Base-by-base conservation (phyloP, 2,329 filamentous ascomycete species). In the Mariannaea elegans region DNA sequence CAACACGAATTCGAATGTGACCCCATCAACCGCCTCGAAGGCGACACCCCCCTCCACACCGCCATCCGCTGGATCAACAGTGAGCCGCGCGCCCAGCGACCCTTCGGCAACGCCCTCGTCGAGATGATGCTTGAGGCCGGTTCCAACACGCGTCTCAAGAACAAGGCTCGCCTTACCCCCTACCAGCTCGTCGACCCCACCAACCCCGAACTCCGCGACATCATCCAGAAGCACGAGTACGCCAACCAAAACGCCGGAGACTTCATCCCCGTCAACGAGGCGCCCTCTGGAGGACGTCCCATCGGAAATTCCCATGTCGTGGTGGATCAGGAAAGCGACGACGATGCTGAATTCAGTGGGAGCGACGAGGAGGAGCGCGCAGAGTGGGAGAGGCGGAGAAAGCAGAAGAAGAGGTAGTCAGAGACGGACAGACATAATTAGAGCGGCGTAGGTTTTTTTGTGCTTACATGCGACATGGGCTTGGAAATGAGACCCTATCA, bases 1-100 rank as follows among this genome's bases (percentile, higher is more conserved):
- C 91, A 94, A 76, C 88, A 90, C 67, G 87, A 90, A 67, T 89
- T 96, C 75, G 92, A 95, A 78, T 94, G 93, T 79, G 92, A 96
- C 79, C 90, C 91, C 54, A 71, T 88, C 71, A 90, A 88, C 79
- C 86, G 85, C 68, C 75, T 84, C 71, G 90, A 94, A 60, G 84
- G 86, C 63, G 91, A 95, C 77, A 94, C 91, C 2, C 91, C 91
- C 27, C 83, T 96, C 59, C 92, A 96, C 82, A 87, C 87, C 72
- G 91, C 88, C 55, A 87, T 95, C 67, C 85, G 90, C 71, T 94
- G 87, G 83, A 85, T 90, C 78, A 94, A 94, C 82, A 78, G 79
- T 55, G 84, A 91, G 71, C 82, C 84, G 32, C 79, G 83, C 42
- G 83, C 82, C 55, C 87, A 91, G 75, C 85, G 87, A 76, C 81